Evolutionary conservation across 2,329 filamentous ascomycete genomes (phyloP).

Genomic region (Neonectria punicea): DNA sequence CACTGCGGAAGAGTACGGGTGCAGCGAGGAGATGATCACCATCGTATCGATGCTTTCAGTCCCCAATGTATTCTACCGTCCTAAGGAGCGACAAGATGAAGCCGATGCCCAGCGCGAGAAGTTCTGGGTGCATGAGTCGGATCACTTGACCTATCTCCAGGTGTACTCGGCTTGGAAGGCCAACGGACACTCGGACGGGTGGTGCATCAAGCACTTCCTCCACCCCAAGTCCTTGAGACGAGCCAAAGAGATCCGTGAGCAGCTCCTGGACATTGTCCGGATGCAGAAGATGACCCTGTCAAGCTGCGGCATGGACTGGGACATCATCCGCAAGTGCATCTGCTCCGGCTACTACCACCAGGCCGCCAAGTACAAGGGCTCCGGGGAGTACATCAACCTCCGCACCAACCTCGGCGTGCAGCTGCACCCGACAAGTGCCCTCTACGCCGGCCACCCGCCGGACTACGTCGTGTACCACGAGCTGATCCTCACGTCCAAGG

Average conservation of each 20-base stretch:
- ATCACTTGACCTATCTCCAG: constrained; percentile 94
- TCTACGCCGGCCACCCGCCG: constrained; percentile 94
- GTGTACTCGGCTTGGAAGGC: constrained; percentile 96
- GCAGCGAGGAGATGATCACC: constrained; percentile 97
- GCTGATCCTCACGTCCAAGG: constrained; percentile 93
- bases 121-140: constrained; percentile 97
- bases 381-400: constrained; percentile 97
- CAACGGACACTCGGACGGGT: constrained; percentile 88
- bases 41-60: constrained; percentile 99
- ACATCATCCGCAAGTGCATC: constrained; percentile 93
- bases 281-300: constrained; percentile 89
- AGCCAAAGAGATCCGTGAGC: constrained; percentile 93
- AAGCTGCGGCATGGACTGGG: constrained; percentile 97
- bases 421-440: constrained; percentile 90
- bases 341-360: constrained; percentile 99
- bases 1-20: constrained; percentile 87
- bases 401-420: constrained; percentile 94
- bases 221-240: constrained; percentile 93
- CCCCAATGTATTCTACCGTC: constrained; percentile 95
- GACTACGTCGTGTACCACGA: constrained; percentile 99
- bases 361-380: constrained; percentile 93
- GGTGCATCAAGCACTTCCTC: constrained; percentile 93
- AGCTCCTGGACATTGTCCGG: constrained; percentile 92
- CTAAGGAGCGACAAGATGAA: constrained; percentile 96
- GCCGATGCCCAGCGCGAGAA: constrained; percentile 95